These are phyloP conservation scores for Teunomyces funiuensis DNA, from an alignment of 805 yeast species.

Conservation along the genomic window DNA sequence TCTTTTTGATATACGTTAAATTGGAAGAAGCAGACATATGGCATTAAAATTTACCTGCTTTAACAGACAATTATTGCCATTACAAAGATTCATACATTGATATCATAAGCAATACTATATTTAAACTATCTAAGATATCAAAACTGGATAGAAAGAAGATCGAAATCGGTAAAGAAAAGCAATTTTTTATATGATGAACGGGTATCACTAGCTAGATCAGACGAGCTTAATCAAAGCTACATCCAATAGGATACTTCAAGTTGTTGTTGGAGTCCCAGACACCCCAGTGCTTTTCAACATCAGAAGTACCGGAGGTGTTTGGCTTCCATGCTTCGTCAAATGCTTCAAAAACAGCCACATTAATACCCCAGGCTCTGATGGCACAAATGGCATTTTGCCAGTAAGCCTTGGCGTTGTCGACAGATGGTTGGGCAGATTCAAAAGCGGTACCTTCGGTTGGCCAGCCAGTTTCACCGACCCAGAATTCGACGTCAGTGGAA, in stretches of 20 bases:
- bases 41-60: neutral
- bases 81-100: neutral
- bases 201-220: neutral
- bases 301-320: constrained; percentile 77
- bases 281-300: constrained; percentile 96
- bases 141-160: neutral
- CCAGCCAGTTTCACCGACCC: constrained; percentile 99
- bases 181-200: neutral
- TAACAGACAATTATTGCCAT: neutral
- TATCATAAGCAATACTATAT: neutral
- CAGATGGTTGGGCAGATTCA: constrained; percentile 65
- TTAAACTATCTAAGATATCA: neutral
- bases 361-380: constrained; percentile 93
- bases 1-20: constrained; percentile 3
- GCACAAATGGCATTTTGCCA: constrained; percentile 92
- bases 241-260: constrained; percentile 38
- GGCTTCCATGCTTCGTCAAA: constrained; percentile 98
- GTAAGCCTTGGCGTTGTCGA: constrained; percentile 71
- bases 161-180: neutral
- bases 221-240: constrained; percentile 24
- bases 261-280: constrained; percentile 58
- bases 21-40: neutral
- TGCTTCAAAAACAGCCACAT: constrained; percentile 91
- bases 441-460: constrained; percentile 81
- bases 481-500: constrained; percentile 78